phyloP scores from a whole-genome alignment of 768 basidiomycete species.

The Asterophora lycoperdoides region DNA sequence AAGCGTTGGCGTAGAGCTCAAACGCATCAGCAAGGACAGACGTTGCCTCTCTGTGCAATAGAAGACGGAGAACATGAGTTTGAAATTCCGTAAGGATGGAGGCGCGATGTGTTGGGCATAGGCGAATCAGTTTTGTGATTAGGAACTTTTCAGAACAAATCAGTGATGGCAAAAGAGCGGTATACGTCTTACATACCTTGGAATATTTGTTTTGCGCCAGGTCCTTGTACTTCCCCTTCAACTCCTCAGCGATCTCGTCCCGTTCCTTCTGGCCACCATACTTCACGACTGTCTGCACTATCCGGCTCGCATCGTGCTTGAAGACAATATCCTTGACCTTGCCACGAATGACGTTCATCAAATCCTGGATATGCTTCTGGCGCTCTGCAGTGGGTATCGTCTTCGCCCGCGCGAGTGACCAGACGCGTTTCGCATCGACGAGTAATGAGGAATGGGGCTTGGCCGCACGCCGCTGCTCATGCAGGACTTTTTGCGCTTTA shows the following conservation, averaged over 20 bases:
- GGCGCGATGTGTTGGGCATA: conserved; percentile 68
- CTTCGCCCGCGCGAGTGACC: conserved; percentile 73
- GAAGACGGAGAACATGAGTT: conserved; percentile 65
- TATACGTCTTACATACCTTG: conserved; percentile 48
- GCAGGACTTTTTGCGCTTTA: conserved; percentile 61
- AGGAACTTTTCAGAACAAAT: conserved; percentile 54
- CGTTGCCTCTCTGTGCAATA: conserved; percentile 83
- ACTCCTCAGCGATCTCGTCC: conserved; percentile 76
- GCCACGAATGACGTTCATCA: conserved; percentile 76
- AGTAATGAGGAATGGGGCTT: conserved; percentile 76
- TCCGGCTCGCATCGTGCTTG: conserved; percentile 90
- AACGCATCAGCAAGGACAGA: conserved; percentile 83
- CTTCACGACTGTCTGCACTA: conserved; percentile 79
- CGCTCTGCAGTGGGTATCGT: conserved; percentile 67
- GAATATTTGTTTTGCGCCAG: conserved; percentile 88
- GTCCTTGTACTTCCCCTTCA: conserved; percentile 75
- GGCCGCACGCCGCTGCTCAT: conserved; percentile 66
- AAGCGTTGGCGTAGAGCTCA: conserved; percentile 82
- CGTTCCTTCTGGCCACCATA: conserved; percentile 73
- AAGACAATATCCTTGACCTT: conserved; percentile 82
- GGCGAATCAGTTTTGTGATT: conserved; percentile 72
- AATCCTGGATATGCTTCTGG: conserved; percentile 63
- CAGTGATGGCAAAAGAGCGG: not conserved
- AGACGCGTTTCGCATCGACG: conserved; percentile 67
- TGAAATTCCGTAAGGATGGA: conserved; percentile 80